phyloP scores from a whole-genome alignment of 2,329 filamentous ascomycete genomes.

The Penicillium sp. region DNA sequence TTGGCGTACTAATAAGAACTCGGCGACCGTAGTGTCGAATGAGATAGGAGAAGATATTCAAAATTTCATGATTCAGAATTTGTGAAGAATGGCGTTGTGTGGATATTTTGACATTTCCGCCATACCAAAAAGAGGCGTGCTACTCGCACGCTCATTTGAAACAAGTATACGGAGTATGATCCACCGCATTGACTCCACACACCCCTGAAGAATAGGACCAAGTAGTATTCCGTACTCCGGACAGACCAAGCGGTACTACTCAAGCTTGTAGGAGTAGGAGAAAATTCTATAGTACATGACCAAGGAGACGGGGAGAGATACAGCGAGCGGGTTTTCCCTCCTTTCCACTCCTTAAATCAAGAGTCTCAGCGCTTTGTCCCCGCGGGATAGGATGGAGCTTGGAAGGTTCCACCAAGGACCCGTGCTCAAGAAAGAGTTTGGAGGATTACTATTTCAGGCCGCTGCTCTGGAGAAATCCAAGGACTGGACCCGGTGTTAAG shows the following conservation, averaged over 20 bases:
- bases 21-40: too few relatives aligned
- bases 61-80: not conserved
- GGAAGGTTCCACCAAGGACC: not conserved
- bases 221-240: too few relatives aligned
- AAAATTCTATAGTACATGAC: too few relatives aligned
- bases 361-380: not conserved
- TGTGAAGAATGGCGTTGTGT: conserved; percentile 3
- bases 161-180: too few relatives aligned
- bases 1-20: too few relatives aligned
- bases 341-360: too few relatives aligned
- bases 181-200: not conserved
- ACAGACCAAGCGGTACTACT: too few relatives aligned
- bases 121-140: not conserved
- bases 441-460: not conserved
- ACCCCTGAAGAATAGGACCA: not conserved
- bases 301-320: too few relatives aligned
- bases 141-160: too few relatives aligned
- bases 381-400: too few relatives aligned
- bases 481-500: not conserved
- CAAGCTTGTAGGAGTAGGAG: too few relatives aligned
- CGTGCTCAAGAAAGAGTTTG: not conserved
- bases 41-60: not conserved
- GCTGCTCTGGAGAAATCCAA: not conserved
- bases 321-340: too few relatives aligned
- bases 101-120: not conserved